Evolutionary conservation across 306 rosid species (phyloP).

Genomic region (Carpinus fangiana): DNA sequence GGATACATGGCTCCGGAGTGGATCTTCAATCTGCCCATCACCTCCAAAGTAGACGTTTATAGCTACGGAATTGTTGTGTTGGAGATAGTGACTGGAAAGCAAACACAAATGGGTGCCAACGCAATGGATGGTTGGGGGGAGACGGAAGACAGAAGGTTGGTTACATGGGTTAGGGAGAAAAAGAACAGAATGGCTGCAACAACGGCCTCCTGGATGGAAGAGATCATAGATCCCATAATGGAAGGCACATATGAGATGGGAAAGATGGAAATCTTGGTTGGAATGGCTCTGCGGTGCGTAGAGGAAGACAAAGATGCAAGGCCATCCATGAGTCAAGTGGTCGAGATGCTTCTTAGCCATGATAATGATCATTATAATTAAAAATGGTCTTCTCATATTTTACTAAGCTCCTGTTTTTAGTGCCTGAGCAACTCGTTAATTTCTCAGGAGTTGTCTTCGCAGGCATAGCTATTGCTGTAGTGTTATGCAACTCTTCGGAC

Average conservation of each 20-base stretch:
- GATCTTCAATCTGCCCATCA: slow-evolving; percentile 52
- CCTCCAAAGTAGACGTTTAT: slow-evolving; percentile 70
- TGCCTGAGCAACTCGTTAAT: no score
- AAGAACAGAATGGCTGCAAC: neutral
- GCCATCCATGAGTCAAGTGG: slow-evolving; percentile 62
- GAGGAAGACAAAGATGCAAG: slow-evolving; percentile 56
- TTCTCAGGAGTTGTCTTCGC: no score
- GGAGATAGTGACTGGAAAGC: slow-evolving; percentile 60
- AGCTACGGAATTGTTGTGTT: slow-evolving; percentile 61
- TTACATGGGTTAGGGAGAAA: slow-evolving; percentile 45
- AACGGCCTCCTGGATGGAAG: slow-evolving; percentile 35
- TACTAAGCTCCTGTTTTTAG: no score
- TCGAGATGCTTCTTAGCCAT: slow-evolving; percentile 37
- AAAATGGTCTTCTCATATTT: no score
- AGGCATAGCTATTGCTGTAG: no score
- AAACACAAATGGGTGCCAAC: slow-evolving; percentile 16
- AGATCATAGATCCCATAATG: slow-evolving; percentile 38
- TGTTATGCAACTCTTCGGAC: no score
- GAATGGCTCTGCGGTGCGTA: slow-evolving; percentile 51
- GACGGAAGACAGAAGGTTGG: slow-evolving; percentile 33
- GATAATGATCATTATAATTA: neutral
- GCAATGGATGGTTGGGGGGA: slow-evolving; percentile 18
- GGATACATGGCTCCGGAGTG: slow-evolving; percentile 79
- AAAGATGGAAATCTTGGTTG: slow-evolving; percentile 36
- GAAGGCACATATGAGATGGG: slow-evolving; percentile 27